Percentiles rank a stretch among this genome's conserved stretches.
phyloP scores from a whole-genome alignment of 495 filamentous ascomycete genomes.

The Xylaria acuta region DNA sequence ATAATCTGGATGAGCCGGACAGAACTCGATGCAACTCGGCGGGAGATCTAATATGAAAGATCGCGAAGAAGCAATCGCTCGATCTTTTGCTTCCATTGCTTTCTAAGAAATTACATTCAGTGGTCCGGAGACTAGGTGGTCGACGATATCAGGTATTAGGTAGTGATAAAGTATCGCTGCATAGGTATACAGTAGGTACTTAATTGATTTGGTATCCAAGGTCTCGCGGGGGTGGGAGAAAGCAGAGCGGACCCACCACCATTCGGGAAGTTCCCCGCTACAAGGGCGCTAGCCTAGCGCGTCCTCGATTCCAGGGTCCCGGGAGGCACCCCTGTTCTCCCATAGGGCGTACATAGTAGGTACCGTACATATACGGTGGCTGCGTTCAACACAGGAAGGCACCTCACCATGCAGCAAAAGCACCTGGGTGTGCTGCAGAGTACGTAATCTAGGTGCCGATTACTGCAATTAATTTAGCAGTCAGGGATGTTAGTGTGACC shows the following conservation, averaged over 20 bases:
- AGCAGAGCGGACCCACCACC: conserved; percentile 6
- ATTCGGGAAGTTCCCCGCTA: conserved; percentile 25
- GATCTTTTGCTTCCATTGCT: conserved; percentile 30
- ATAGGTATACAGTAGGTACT: too few relatives aligned
- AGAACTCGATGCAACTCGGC: conserved; percentile 87
- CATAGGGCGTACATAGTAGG: neutral
- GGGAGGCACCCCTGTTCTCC: neutral
- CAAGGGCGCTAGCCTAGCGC: conserved; percentile 9
- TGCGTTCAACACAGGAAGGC: neutral
- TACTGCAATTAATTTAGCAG: neutral
- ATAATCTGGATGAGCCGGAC: conserved; percentile 65
- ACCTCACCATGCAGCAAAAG: neutral
- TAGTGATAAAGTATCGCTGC: neutral
- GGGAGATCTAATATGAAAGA: conserved; percentile 63
- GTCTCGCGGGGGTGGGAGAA: neutral
- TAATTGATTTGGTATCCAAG: neutral
- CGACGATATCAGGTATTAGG: neutral
- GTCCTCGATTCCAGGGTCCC: neutral
- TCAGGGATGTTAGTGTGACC: neutral
- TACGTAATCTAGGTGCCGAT: conserved; percentile 2
- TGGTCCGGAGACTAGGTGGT: neutral
- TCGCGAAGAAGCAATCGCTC: conserved; percentile 40
- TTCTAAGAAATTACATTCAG: neutral
- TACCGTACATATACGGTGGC: too few relatives aligned
- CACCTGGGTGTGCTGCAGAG: neutral